Conservation (phyloP, 176 grass and related monocot species). For the Eleusine coracana region DNA sequence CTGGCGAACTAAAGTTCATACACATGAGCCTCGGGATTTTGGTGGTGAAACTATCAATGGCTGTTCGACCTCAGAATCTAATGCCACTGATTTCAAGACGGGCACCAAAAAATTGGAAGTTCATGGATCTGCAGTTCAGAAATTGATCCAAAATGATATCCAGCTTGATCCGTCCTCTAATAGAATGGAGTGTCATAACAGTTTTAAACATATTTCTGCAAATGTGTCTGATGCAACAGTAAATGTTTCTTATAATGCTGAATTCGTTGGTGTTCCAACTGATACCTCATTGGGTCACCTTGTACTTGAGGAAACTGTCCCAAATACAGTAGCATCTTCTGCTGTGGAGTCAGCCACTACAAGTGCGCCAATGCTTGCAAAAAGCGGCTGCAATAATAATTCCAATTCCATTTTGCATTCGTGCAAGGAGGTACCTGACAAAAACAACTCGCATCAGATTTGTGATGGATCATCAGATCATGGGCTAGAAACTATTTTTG, state of each 20-base stretch:
- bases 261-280: slow-evolving; percentile 5
- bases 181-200: slow-evolving; percentile 29
- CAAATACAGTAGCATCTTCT: slow-evolving; percentile 23
- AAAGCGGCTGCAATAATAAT: slow-evolving; percentile 1
- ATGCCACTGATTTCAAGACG: slow-evolving; percentile 34
- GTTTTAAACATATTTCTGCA: slow-evolving; percentile 23
- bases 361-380: slow-evolving; percentile 16
- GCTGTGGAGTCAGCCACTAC: slow-evolving; percentile 1
- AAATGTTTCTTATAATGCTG: slow-evolving; percentile 27
- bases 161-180: slow-evolving; percentile 15
- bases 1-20: slow-evolving; percentile 27
- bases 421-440: slow-evolving; percentile 20
- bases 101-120: slow-evolving; percentile 37
- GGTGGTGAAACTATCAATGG: slow-evolving; percentile 11
- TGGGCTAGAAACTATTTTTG: slow-evolving; percentile 28
- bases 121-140: slow-evolving; percentile 23
- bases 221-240: slow-evolving; percentile 28
- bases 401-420: slow-evolving; percentile 32
- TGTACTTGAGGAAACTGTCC: slow-evolving; percentile 12
- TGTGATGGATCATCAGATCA: slow-evolving; percentile 24
- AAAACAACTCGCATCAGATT: slow-evolving; percentile 26
- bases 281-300: not conserved
- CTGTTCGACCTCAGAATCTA: slow-evolving; percentile 36
- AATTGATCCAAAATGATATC: slow-evolving; percentile 26
- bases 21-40: slow-evolving; percentile 30